Evolutionary conservation across 139 green algal genomes (phyloP).

Genomic region (Trebouxia sp.): DNA sequence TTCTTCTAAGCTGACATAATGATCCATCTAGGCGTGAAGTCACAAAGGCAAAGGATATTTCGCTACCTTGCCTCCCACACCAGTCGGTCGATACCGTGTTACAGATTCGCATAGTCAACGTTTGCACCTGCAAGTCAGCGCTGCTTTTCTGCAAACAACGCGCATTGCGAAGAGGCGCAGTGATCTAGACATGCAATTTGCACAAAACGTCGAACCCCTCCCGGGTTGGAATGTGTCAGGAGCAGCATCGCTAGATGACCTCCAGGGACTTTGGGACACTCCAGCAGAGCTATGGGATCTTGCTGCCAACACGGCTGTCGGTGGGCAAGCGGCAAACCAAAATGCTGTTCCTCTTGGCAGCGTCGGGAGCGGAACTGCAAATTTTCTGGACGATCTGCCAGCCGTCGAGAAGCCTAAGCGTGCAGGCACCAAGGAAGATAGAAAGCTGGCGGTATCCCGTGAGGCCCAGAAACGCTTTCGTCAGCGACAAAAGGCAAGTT

Average conservation of each 20-base stretch:
- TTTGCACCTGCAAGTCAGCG: too few relatives aligned
- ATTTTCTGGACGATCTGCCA: conserved; percentile 6
- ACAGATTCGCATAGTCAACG: too few relatives aligned
- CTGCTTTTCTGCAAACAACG: too few relatives aligned
- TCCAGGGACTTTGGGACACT: not conserved
- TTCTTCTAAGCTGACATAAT: too few relatives aligned
- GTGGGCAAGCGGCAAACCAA: not conserved
- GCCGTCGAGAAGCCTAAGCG: not conserved
- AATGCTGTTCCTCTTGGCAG: not conserved
- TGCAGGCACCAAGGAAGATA: not conserved
- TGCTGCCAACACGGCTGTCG: not conserved
- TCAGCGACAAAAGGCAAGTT: conserved; percentile 6
- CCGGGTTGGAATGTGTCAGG: not conserved
- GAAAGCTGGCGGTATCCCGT: conserved; percentile 4
- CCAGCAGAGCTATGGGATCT: not conserved
- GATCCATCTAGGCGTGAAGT: too few relatives aligned
- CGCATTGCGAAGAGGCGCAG: not conserved
- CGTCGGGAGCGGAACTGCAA: conserved; percentile 2
- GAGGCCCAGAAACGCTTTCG: conserved; percentile 11
- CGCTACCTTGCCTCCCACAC: too few relatives aligned
- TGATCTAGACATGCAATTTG: not conserved
- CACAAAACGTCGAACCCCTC: not conserved
- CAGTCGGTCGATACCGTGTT: too few relatives aligned
- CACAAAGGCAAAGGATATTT: too few relatives aligned
- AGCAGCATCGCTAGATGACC: not conserved